Evolutionary conservation across 2,329 filamentous ascomycete genomes (phyloP).

Genomic region (Fusarium anthophilum): DNA sequence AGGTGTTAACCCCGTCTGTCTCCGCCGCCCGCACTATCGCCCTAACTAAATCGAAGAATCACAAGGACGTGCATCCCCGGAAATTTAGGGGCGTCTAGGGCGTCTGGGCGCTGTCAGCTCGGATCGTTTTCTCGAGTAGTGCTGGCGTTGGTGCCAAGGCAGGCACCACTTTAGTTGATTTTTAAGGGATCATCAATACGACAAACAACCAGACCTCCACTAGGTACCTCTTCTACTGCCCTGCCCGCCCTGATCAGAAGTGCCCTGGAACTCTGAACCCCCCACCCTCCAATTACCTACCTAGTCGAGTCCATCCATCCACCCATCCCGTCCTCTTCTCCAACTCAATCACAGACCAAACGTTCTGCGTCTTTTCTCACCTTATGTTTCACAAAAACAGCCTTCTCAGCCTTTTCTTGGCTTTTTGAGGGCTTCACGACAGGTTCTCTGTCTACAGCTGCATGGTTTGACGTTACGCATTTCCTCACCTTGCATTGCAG

Average conservation of each 20-base stretch:
- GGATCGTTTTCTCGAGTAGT: background rate
- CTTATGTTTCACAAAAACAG: conserved; percentile 31
- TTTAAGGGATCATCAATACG: conserved; percentile 25
- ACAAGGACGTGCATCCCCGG: conserved; percentile 11
- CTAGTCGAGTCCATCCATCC: background rate
- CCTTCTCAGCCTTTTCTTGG: conserved; percentile 32
- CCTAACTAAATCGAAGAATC: conserved; percentile 4
- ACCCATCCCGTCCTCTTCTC: background rate
- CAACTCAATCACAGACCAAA: conserved; percentile 22
- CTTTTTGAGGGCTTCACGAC: conserved; percentile 14
- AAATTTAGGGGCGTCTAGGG: conserved; percentile 4
- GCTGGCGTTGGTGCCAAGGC: conserved; percentile 23
- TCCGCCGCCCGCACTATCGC: conserved; percentile 4
- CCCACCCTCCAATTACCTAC: background rate
- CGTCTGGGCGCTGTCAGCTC: conserved; percentile 17
- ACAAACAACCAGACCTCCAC: background rate
- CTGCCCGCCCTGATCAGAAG: background rate
- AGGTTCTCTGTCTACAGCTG: conserved; percentile 17
- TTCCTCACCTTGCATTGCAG: background rate
- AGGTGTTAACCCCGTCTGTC: background rate
- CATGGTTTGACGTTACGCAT: conserved; percentile 1
- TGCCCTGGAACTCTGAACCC: background rate
- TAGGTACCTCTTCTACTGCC: no score
- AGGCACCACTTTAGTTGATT: background rate
- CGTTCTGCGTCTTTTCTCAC: conserved; percentile 12